Percentiles rank a stretch among this genome's conserved stretches.
These are phyloP conservation scores for Euphrasia arctica DNA, from an alignment of 305 asterid species.

Conservation along the genomic window DNA sequence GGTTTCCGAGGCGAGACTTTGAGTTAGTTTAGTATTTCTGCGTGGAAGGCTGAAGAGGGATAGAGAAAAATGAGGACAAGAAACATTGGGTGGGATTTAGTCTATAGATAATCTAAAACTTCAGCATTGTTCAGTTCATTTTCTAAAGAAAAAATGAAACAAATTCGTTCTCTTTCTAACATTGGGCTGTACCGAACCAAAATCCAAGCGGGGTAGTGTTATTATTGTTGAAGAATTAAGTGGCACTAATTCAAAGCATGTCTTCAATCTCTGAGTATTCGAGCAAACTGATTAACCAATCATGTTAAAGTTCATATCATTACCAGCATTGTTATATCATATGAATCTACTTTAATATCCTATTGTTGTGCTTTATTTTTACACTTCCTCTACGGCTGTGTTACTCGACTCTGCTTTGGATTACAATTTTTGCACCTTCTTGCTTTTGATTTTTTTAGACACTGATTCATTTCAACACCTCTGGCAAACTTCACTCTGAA, in stretches of 20 bases:
- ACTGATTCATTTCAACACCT: slow-evolving; percentile 2
- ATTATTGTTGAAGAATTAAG: slow-evolving; percentile 2
- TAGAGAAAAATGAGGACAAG: background rate
- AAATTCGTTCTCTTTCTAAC: background rate
- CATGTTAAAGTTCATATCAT: background rate
- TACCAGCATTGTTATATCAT: background rate
- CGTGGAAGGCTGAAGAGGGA: too few relatives aligned
- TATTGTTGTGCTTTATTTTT: slow-evolving; percentile 20
- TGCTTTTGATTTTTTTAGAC: background rate
- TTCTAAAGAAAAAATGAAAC: background rate
- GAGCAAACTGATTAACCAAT: background rate
- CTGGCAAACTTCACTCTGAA: slow-evolving; percentile 15
- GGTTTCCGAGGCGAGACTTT: background rate
- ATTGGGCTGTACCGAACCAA: background rate
- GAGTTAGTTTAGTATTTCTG: background rate
- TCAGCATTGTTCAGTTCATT: background rate
- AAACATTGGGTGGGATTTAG: background rate
- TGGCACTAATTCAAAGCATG: background rate
- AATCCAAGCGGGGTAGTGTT: background rate
- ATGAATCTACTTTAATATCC: background rate
- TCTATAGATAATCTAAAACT: background rate
- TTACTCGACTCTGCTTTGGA: slow-evolving; percentile 1
- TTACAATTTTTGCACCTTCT: slow-evolving; percentile 1
- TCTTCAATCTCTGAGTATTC: background rate
- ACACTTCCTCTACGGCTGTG: background rate